Percentiles rank a stretch among this genome's conserved stretches.
These are phyloP conservation scores for Hyphodiscus sp. DNA, from an alignment of 2,329 filamentous ascomycete genomes.

Conservation along the genomic window DNA sequence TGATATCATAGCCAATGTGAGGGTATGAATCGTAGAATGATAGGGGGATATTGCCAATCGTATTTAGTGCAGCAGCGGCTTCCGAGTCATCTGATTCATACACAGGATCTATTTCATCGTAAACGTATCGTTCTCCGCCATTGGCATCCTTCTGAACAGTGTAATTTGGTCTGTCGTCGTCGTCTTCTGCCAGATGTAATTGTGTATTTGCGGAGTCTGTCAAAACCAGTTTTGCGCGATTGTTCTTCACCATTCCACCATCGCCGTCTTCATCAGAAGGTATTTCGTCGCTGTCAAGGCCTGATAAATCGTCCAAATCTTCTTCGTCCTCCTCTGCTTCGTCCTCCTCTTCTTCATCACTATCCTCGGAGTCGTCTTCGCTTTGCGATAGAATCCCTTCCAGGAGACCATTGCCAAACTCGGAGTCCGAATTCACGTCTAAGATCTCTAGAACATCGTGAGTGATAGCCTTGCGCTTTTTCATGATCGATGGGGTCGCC, in stretches of 20 bases:
- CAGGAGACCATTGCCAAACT: slow-evolving; percentile 48
- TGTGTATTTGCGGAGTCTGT: slow-evolving; percentile 26
- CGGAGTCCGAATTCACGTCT: slow-evolving; percentile 51
- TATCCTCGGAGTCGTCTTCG: slow-evolving; percentile 53
- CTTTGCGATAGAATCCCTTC: slow-evolving; percentile 51
- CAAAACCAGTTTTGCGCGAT: slow-evolving; percentile 32
- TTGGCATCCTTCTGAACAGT: slow-evolving; percentile 73
- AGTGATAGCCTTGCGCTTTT: slow-evolving; percentile 59
- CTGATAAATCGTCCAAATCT: slow-evolving; percentile 34
- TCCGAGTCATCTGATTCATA: slow-evolving; percentile 97
- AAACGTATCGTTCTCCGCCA: slow-evolving; percentile 83
- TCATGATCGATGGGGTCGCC: slow-evolving; percentile 21
- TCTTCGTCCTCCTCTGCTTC: slow-evolving; percentile 35
- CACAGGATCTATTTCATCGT: slow-evolving; percentile 86
- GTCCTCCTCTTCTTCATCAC: slow-evolving; percentile 33
- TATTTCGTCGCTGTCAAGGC: slow-evolving; percentile 44
- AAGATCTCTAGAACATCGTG: slow-evolving; percentile 43
- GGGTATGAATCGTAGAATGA: slow-evolving; percentile 97
- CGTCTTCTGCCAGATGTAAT: slow-evolving; percentile 24
- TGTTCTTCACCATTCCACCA: slow-evolving; percentile 34
- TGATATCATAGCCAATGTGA: slow-evolving; percentile 98
- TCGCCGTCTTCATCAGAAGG: slow-evolving; percentile 37
- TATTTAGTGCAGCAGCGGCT: slow-evolving; percentile 71
- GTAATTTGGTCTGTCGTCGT: slow-evolving; percentile 42
- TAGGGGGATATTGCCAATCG: slow-evolving; percentile 89